Conservation (phyloP, 2,329 filamentous ascomycete genomes). For the Nemania bipapillata region DNA sequence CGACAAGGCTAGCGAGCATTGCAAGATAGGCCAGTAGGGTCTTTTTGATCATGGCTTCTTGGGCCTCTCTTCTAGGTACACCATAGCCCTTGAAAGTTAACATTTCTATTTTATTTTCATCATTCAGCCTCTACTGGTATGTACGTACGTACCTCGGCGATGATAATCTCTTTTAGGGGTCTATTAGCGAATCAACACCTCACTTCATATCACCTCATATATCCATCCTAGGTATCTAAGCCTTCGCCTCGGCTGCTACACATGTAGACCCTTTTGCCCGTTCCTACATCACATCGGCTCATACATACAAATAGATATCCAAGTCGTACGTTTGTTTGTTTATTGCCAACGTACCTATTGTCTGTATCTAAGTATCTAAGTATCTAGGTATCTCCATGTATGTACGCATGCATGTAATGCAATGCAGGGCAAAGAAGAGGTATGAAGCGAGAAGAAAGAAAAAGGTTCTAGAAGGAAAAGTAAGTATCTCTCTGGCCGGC, state of each 20-base stretch:
- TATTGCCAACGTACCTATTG: neutral
- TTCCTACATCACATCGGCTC: neutral
- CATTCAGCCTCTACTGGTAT: neutral
- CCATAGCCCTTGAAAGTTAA: neutral
- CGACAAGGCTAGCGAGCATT: conserved; percentile 18
- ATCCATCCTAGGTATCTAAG: neutral
- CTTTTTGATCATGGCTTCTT: conserved; percentile 19
- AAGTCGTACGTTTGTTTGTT: neutral
- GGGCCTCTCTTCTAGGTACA: neutral
- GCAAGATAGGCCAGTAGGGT: conserved; percentile 21
- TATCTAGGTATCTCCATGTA: too few relatives aligned
- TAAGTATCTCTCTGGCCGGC: conserved; percentile 25
- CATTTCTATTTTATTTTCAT: conserved; percentile 4
- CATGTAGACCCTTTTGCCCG: neutral
- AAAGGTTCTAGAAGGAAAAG: conserved; percentile 20
- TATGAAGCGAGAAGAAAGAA: neutral
- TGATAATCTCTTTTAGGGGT: conserved; percentile 21
- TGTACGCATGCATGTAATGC: neutral
- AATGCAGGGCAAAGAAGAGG: neutral
- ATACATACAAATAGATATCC: neutral
- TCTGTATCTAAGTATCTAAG: neutral
- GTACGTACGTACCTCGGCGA: neutral
- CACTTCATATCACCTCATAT: neutral
- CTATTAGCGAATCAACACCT: conserved; percentile 14
- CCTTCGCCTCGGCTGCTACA: neutral